A percentile compares a stretch with the other conserved stretches of the same genome.
Conservation (phyloP, 2,329 filamentous ascomycete species). For the Trichoderma sp. region DNA sequence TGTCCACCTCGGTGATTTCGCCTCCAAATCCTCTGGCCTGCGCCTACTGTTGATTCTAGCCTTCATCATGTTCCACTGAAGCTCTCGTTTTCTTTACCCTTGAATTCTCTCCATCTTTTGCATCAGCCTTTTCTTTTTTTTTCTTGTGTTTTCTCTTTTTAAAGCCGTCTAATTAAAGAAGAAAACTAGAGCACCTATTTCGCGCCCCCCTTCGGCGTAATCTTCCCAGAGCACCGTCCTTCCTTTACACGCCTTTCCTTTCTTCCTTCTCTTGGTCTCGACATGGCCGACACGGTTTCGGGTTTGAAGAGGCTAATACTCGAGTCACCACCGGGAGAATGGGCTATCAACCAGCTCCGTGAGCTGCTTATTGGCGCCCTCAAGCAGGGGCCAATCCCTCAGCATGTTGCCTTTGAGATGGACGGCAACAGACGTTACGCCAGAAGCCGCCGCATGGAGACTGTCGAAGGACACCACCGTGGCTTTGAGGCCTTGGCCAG, state of each 20-base stretch:
- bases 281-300: constrained; percentile 54
- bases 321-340: constrained; percentile 88
- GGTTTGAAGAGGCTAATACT: constrained; percentile 66
- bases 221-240: background rate
- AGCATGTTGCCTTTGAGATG: constrained; percentile 99
- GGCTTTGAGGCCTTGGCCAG: constrained; percentile 92
- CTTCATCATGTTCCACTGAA: constrained; percentile 15
- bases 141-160: constrained; percentile 17
- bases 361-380: constrained; percentile 86
- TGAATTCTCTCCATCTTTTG: background rate
- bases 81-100: background rate
- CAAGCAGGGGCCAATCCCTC: constrained; percentile 85
- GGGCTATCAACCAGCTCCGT: constrained; percentile 73
- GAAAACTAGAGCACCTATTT: background rate
- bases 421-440: constrained; percentile 96
- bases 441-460: constrained; percentile 86
- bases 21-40: constrained; percentile 4
- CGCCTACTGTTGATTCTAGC: constrained; percentile 6
- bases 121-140: constrained; percentile 11
- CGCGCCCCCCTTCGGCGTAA: background rate
- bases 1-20: background rate
- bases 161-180: background rate
- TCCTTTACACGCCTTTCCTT: background rate
- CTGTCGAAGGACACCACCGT: constrained; percentile 90
- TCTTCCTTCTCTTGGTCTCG: background rate